A percentile compares a stretch with the other conserved stretches of the same genome.
Conservation (phyloP, 106 monocot species). For the Phalaenopsis equestris region DNA sequence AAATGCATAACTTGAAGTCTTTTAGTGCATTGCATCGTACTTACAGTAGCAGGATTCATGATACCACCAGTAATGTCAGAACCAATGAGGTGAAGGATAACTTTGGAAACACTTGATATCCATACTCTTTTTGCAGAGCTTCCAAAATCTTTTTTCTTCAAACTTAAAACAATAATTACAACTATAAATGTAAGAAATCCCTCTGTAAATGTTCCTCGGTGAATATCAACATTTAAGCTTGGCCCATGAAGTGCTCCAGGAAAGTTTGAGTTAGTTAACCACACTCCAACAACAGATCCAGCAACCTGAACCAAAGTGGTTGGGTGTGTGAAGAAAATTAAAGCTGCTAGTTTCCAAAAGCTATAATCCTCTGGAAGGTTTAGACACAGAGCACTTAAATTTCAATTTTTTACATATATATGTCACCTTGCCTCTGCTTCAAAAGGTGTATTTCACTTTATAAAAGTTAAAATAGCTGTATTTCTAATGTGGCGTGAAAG, state of each 20-base stretch:
- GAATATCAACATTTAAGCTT: conserved; percentile 51
- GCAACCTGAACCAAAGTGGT: conserved; percentile 32
- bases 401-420: no score
- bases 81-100: conserved; percentile 43
- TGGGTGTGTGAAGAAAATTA: not conserved
- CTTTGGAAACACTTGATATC: conserved; percentile 55
- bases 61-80: conserved; percentile 67
- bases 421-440: no score
- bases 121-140: conserved; percentile 47
- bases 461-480: no score
- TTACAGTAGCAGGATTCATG: conserved; percentile 73
- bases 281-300: conserved; percentile 51
- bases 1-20: not conserved
- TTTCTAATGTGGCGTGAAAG: no score
- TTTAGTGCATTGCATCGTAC: conserved; percentile 7
- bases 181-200: conserved; percentile 42
- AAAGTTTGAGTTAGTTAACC: conserved; percentile 29
- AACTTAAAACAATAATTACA: conserved; percentile 29
- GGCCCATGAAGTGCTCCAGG: conserved; percentile 47
- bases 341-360: not conserved
- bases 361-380: no score
- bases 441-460: no score
- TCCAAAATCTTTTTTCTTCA: conserved; percentile 34
- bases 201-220: conserved; percentile 52
- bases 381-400: no score